Evolutionary conservation across 805 yeast genomes (phyloP).

Genomic region (Ogataea ramenticola): DNA sequence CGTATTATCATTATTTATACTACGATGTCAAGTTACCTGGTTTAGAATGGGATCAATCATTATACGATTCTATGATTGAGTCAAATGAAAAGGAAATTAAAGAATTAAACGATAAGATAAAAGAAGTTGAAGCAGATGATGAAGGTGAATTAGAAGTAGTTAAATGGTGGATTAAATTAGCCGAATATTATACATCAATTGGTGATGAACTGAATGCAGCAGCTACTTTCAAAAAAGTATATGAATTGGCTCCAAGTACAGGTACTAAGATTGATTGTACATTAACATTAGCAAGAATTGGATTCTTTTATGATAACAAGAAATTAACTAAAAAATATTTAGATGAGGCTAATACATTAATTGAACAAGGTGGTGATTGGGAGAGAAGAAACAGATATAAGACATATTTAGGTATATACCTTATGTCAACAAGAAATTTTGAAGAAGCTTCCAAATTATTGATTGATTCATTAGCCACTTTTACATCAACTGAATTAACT

Average conservation of each 20-base stretch:
- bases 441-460: conserved; percentile 76
- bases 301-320: conserved; percentile 83
- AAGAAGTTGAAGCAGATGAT: conserved; percentile 53
- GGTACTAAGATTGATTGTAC: conserved; percentile 87
- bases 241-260: conserved; percentile 73
- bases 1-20: conserved; percentile 68
- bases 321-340: conserved; percentile 61
- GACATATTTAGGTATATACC: conserved; percentile 81
- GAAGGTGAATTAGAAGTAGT: conserved; percentile 85
- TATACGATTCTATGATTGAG: conserved; percentile 43
- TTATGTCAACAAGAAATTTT: conserved; percentile 80
- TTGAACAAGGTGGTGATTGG: conserved; percentile 99
- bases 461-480: conserved; percentile 89
- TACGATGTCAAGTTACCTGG: conserved; percentile 32
- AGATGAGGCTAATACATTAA: conserved; percentile 63
- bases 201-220: conserved; percentile 75
- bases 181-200: conserved; percentile 80
- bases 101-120: conserved; percentile 46
- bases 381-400: conserved; percentile 94
- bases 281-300: conserved; percentile 77
- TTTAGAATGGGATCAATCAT: conserved; percentile 51
- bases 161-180: conserved; percentile 69
- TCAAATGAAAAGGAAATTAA: conserved; percentile 50
- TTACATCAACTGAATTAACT: conserved; percentile 86
- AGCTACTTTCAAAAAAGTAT: conserved; percentile 60